Base-by-base conservation (phyloP, 495 filamentous ascomycete species). In the Hyaloscypha bicolor region DNA sequence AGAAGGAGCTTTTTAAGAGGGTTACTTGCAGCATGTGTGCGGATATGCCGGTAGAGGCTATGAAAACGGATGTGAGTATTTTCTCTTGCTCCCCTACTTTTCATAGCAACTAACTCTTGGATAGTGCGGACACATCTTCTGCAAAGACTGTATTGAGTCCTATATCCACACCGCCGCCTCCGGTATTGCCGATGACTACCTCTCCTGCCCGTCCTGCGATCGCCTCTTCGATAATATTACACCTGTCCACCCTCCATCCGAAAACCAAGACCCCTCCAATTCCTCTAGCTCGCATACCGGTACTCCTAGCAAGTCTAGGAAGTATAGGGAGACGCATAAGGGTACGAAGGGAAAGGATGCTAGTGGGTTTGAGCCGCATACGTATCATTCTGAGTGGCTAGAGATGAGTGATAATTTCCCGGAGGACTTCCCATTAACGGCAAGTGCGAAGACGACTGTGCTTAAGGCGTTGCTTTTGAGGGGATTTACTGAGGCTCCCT, bases 101-200 rank as follows among this genome's bases (percentile, higher is more conserved):
- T n/a, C 25, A 6, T 1, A 29, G 1, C 6, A 12, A 37, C 29
- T 60, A 32, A 60, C 35, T 59, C 11, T 19, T 45, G 9, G 32
- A 42, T 11, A 78, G 73, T 79, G 77, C 58, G 64, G 65, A 9
- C 75, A 79, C 62, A 66, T 71, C n/a, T 77, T 75, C 33, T 78
- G 76, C 60, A 30, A 31, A 2, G 33, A 55, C 12, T 78, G 75
- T 51, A 21, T 74, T 9, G 9, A 4, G 16, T 56, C 56, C 29
- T 51, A 45, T 61, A 25, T 68, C 4, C 57, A 66, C 52, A n/a
- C 25, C 21, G 31, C 39, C 6, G 39, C 42, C 42, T 16, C 11
- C 42, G 42, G 42, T 1, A 19, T 42, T 6, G 45, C 55, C 21
- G 61, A 48, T n/a, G 70, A 57, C 22, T 30, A 11, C 1, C 14